These are phyloP conservation scores for Peterozyma xylosa DNA, from an alignment of 805 yeast species.

Conservation along the genomic window DNA sequence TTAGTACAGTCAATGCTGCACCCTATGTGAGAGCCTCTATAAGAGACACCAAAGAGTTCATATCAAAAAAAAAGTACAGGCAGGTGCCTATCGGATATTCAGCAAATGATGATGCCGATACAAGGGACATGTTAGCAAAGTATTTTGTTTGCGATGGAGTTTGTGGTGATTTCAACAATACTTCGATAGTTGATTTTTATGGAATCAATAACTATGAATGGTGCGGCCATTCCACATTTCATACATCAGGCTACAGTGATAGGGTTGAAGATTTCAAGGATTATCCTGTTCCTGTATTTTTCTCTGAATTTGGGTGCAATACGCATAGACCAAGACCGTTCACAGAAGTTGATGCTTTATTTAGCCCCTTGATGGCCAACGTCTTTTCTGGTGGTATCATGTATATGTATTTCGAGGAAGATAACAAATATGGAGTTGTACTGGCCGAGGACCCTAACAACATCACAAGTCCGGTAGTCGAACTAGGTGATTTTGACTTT, in stretches of 20 bases:
- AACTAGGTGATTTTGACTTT: constrained; percentile 27
- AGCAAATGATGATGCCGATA: constrained; percentile 35
- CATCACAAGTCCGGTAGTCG: constrained; percentile 15
- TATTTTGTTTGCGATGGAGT: constrained; percentile 37
- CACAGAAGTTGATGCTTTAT: constrained; percentile 63
- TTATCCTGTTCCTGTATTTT: constrained; percentile 66
- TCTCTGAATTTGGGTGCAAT: constrained; percentile 80
- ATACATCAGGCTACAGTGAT: constrained; percentile 64
- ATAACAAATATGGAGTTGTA: constrained; percentile 35
- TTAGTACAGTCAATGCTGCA: constrained; percentile 33
- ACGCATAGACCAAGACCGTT: constrained; percentile 53
- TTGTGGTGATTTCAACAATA: constrained; percentile 32
- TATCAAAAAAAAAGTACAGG: constrained; percentile 27
- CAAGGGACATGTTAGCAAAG: constrained; percentile 33
- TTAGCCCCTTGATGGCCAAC: constrained; percentile 58
- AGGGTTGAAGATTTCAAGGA: constrained; percentile 54
- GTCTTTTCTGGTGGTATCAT: constrained; percentile 67
- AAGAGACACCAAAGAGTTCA: constrained; percentile 34
- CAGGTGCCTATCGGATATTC: constrained; percentile 39
- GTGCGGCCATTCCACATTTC: constrained; percentile 83
- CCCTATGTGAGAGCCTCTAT: constrained; percentile 41
- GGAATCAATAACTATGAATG: constrained; percentile 80
- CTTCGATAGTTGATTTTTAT: constrained; percentile 58
- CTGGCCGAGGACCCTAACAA: constrained; percentile 16
- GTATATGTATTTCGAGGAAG: constrained; percentile 41